phyloP scores from a whole-genome alignment of 2,329 filamentous ascomycete species.

The Rugonectria rugulosa region DNA sequence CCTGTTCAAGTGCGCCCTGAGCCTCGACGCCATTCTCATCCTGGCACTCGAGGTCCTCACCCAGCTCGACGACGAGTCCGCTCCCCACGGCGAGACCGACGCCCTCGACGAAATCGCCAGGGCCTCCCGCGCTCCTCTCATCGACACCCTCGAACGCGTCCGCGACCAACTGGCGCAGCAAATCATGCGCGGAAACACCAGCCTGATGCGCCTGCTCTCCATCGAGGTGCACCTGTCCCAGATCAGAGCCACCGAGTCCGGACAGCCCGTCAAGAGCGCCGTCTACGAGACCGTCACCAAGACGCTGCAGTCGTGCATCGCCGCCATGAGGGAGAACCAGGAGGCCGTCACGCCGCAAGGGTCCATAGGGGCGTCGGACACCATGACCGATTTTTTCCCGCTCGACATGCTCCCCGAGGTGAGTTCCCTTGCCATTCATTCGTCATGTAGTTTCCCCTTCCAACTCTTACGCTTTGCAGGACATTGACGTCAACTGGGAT shows the following conservation, averaged over 20 bases:
- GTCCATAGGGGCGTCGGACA: slow-evolving; percentile 21
- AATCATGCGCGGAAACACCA: slow-evolving; percentile 31
- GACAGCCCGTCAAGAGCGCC: slow-evolving; percentile 28
- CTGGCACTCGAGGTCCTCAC: slow-evolving; percentile 34
- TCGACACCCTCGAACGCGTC: slow-evolving; percentile 28
- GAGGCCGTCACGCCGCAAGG: slow-evolving; percentile 30
- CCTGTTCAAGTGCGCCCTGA: slow-evolving; percentile 37
- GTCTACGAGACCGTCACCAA: slow-evolving; percentile 33
- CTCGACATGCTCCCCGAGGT: slow-evolving; percentile 30
- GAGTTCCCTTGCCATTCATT: too few relatives aligned
- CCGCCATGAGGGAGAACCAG: slow-evolving; percentile 23
- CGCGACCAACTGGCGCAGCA: slow-evolving; percentile 30
- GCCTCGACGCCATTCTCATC: slow-evolving; percentile 36
- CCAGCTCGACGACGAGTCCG: slow-evolving; percentile 34
- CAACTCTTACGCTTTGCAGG: slow-evolving; percentile 25
- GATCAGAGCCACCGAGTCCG: slow-evolving; percentile 34
- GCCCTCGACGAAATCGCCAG: slow-evolving; percentile 35
- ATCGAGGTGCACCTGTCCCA: slow-evolving; percentile 32
- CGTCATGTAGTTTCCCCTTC: too few relatives aligned
- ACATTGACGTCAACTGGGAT: slow-evolving; percentile 36
- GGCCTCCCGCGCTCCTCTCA: slow-evolving; percentile 29
- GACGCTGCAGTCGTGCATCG: slow-evolving; percentile 29
- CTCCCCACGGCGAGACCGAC: slow-evolving; percentile 27
- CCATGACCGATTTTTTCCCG: slow-evolving; percentile 28
- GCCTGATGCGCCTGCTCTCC: slow-evolving; percentile 36